Percentiles rank a stretch among this genome's conserved stretches.
Conservation (phyloP, 495 filamentous ascomycete genomes). For the Sordaria brevicollis region DNA sequence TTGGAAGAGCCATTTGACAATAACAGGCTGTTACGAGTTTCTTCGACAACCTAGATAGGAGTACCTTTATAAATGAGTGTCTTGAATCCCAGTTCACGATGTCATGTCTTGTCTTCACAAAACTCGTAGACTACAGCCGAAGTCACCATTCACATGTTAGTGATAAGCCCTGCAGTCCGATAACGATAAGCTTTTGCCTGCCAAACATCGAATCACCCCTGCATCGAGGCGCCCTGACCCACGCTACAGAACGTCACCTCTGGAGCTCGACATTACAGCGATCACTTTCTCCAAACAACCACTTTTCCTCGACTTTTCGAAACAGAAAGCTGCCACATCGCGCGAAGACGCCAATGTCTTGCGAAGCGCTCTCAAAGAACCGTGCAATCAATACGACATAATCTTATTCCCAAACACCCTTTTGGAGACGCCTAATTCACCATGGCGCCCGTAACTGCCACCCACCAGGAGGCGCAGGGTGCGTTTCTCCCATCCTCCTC, state of each 20-base stretch:
- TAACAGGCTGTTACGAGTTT: too few relatives aligned
- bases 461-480: slow-evolving; percentile 39
- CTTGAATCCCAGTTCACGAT: neutral
- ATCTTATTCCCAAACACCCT: neutral
- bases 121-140: neutral
- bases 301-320: neutral
- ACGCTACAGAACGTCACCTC: neutral
- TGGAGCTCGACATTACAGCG: neutral
- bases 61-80: too few relatives aligned
- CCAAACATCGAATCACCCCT: neutral
- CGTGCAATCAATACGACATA: neutral
- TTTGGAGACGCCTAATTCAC: neutral
- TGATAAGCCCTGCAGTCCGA: neutral
- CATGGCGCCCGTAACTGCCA: slow-evolving; percentile 40
- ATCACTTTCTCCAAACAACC: neutral
- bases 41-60: too few relatives aligned
- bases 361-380: neutral
- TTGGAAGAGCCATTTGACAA: too few relatives aligned
- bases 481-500: slow-evolving; percentile 1
- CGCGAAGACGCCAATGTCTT: neutral
- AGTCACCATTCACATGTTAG: neutral
- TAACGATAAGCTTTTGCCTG: neutral
- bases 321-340: neutral
- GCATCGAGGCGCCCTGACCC: neutral
- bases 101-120: too few relatives aligned